phyloP scores from a whole-genome alignment of 768 basidiomycete genomes.

The Baorangia bicolor region DNA sequence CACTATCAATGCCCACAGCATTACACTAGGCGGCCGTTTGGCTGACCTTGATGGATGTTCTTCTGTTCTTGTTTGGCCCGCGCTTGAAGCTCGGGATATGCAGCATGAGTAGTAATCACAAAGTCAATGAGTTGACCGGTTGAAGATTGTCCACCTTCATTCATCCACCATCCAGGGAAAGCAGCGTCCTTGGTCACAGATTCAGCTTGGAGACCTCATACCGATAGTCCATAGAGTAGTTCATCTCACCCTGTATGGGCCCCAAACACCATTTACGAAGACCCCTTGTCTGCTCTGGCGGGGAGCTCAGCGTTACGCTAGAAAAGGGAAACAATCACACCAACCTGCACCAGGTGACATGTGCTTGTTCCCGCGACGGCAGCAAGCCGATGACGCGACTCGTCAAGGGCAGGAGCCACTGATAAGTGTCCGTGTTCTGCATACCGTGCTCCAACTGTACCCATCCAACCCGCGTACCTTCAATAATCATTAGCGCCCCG shows the following conservation, averaged over 20 bases:
- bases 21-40: not conserved
- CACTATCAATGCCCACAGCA: not conserved
- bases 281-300: slow-evolving; percentile 74
- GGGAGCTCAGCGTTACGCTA: not conserved
- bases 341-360: slow-evolving; percentile 88
- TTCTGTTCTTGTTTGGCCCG: slow-evolving; percentile 57
- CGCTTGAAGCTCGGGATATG: slow-evolving; percentile 69
- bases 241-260: slow-evolving; percentile 67
- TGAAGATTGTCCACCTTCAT: slow-evolving; percentile 97
- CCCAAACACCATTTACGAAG: slow-evolving; percentile 93
- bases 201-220: not conserved
- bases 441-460: slow-evolving; percentile 85
- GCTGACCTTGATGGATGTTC: slow-evolving; percentile 55
- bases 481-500: not conserved
- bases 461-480: slow-evolving; percentile 95
- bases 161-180: slow-evolving; percentile 99
- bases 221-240: not conserved
- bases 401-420: slow-evolving; percentile 60
- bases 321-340: slow-evolving; percentile 2
- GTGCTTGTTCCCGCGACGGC: slow-evolving; percentile 96
- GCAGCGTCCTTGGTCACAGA: slow-evolving; percentile 62
- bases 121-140: slow-evolving; percentile 96
- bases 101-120: slow-evolving; percentile 88
- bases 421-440: slow-evolving; percentile 52
- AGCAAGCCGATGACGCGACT: slow-evolving; percentile 81